phyloP scores from a whole-genome alignment of 345 rosid genomes.

The Lenwebbia sp. region DNA sequence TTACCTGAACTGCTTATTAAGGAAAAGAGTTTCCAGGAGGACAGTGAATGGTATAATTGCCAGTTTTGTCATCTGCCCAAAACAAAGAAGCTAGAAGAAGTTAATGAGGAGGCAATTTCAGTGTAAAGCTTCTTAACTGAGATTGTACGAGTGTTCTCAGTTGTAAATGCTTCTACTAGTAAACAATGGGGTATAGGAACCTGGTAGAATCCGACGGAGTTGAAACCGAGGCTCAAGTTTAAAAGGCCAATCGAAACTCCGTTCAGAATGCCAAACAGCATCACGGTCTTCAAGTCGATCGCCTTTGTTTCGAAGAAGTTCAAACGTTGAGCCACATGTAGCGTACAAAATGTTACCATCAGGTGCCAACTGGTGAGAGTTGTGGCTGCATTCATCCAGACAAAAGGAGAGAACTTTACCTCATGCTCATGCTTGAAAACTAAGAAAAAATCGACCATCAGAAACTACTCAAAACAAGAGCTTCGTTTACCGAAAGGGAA shows the following conservation, averaged over 20 bases:
- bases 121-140: neutral
- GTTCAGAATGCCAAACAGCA: slow-evolving; percentile 92
- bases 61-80: slow-evolving; percentile 88
- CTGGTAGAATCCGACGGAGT: slow-evolving; percentile 97
- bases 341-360: slow-evolving; percentile 88
- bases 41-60: slow-evolving; percentile 99
- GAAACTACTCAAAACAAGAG: neutral
- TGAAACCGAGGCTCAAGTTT: slow-evolving; percentile 94
- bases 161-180: neutral
- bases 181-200: slow-evolving; percentile 10
- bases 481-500: slow-evolving; percentile 77
- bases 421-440: neutral
- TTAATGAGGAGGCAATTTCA: neutral
- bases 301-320: slow-evolving; percentile 78
- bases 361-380: slow-evolving; percentile 97
- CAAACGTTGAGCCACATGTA: slow-evolving; percentile 68
- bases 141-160: neutral
- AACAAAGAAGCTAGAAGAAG: neutral
- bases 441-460: neutral
- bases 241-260: slow-evolving; percentile 93
- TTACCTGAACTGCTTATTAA: slow-evolving; percentile 90
- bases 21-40: slow-evolving; percentile 78
- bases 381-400: slow-evolving; percentile 46
- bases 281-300: slow-evolving; percentile 72
- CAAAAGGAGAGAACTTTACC: neutral